A percentile compares a stretch with the other conserved stretches of the same genome.
Conservation (phyloP, 73 alveolate genomes). For the Effrenium voratum region DNA sequence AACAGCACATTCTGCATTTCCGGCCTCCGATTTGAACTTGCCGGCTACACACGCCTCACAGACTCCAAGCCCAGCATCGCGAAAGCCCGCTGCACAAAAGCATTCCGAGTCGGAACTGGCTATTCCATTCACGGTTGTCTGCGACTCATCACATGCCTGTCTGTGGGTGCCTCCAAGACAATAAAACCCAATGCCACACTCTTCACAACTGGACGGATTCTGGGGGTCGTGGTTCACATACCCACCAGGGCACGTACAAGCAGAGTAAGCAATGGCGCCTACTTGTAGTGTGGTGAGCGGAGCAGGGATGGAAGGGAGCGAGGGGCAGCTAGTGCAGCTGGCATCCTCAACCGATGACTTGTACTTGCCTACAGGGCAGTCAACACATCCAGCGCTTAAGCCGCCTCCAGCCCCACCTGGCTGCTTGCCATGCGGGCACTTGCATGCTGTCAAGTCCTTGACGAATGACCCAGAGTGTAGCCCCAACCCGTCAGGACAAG, state of each 20-base stretch:
- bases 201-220: neutral
- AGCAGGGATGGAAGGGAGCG: neutral
- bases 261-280: slow-evolving; percentile 53
- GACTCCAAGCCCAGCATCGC: neutral
- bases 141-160: neutral
- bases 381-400: slow-evolving; percentile 13
- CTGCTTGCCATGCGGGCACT: slow-evolving; percentile 87
- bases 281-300: slow-evolving; percentile 20
- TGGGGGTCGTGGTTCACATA: slow-evolving; percentile 2
- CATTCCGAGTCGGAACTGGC: slow-evolving; percentile 19
- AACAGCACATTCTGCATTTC: slow-evolving; percentile 13
- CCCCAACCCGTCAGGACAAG: slow-evolving; percentile 58
- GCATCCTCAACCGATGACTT: slow-evolving; percentile 61
- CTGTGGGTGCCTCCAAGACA: neutral
- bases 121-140: slow-evolving; percentile 8
- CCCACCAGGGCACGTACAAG: slow-evolving; percentile 64
- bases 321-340: slow-evolving; percentile 24
- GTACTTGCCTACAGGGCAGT: slow-evolving; percentile 57
- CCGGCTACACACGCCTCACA: slow-evolving; percentile 53
- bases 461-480: slow-evolving; percentile 17
- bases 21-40: slow-evolving; percentile 3
- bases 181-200: slow-evolving; percentile 40
- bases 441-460: slow-evolving; percentile 23
- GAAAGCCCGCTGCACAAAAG: slow-evolving; percentile 52
- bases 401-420: slow-evolving; percentile 57